A percentile compares a stretch with the other conserved stretches of the same genome.
Evolutionary conservation across 2,329 filamentous ascomycete genomes (phyloP).

Genomic region (Didymosphaeria variabile): DNA sequence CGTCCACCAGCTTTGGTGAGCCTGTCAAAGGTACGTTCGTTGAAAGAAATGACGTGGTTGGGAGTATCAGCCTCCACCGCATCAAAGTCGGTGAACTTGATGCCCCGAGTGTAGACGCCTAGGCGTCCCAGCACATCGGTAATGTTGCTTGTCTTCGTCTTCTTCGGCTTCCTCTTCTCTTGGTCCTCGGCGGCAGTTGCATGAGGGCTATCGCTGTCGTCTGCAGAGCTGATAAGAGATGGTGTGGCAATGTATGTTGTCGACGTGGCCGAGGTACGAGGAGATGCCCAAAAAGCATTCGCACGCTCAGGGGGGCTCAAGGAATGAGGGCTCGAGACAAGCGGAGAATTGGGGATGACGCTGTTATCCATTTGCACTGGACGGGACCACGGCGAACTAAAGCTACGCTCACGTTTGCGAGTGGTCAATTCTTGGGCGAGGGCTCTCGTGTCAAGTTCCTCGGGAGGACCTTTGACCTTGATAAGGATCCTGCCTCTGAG

Average conservation of each 20-base stretch:
- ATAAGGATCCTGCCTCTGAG: conserved; percentile 85
- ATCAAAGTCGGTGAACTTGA: conserved; percentile 87
- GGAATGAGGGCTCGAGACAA: conserved; percentile 62
- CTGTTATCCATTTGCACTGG: conserved; percentile 68
- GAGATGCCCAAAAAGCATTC: conserved; percentile 57
- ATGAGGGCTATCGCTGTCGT: conserved; percentile 76
- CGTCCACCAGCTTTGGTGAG: conserved; percentile 79
- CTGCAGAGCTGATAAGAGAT: conserved; percentile 66
- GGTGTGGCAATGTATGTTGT: conserved; percentile 64
- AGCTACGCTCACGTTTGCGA: conserved; percentile 66
- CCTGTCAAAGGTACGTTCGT: conserved; percentile 85
- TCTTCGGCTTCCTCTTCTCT: conserved; percentile 69
- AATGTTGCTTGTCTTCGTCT: conserved; percentile 80
- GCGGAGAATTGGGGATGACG: conserved; percentile 57
- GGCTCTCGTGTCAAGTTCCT: conserved; percentile 50
- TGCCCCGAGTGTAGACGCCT: conserved; percentile 78
- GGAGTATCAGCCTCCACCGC: conserved; percentile 80
- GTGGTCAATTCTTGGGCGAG: conserved; percentile 46
- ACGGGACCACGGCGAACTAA: conserved; percentile 78
- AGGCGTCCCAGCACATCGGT: conserved; percentile 82
- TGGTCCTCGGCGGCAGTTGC: conserved; percentile 65
- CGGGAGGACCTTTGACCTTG: conserved; percentile 88
- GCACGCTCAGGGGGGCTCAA: conserved; percentile 61
- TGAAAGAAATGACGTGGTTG: conserved; percentile 96
- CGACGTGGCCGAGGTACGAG: conserved; percentile 66